phyloP scores from a whole-genome alignment of 441 rosid species.

The Adansonia gregorii region DNA sequence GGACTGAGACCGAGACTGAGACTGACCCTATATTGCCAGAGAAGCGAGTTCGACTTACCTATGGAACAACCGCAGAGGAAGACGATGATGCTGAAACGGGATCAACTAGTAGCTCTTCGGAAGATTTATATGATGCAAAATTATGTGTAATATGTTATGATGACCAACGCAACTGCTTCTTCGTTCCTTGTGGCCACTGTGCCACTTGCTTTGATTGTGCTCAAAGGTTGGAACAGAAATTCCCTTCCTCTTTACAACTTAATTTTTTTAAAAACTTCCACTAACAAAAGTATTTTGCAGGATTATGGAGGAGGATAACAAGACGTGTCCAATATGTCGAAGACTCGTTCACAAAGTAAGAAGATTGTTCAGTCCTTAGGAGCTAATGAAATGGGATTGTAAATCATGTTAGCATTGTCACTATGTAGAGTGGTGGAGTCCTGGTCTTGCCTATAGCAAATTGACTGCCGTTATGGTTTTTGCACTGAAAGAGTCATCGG shows the following conservation, averaged over 20 bases:
- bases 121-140: constrained; percentile 67
- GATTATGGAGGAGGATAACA: constrained; percentile 58
- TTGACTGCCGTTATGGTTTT: neutral
- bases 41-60: constrained; percentile 37
- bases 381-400: neutral
- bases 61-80: constrained; percentile 47
- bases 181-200: constrained; percentile 70
- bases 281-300: constrained; percentile 37
- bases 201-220: constrained; percentile 74
- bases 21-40: constrained; percentile 42
- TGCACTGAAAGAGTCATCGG: neutral
- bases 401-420: neutral
- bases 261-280: neutral
- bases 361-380: constrained; percentile 54
- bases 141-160: constrained; percentile 68
- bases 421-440: neutral
- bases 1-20: constrained; percentile 27
- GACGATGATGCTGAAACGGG: constrained; percentile 43
- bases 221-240: constrained; percentile 42
- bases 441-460: neutral
- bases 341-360: constrained; percentile 54
- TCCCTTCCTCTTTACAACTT: neutral
- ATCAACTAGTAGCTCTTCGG: constrained; percentile 57
- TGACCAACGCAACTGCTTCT: constrained; percentile 69
- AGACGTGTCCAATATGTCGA: constrained; percentile 66